Evolutionary conservation across 1,139 yeast genomes (phyloP), one percentile per base, ranked within the genome.

Genomic region (Sugiyamaella neomexicana): DNA sequence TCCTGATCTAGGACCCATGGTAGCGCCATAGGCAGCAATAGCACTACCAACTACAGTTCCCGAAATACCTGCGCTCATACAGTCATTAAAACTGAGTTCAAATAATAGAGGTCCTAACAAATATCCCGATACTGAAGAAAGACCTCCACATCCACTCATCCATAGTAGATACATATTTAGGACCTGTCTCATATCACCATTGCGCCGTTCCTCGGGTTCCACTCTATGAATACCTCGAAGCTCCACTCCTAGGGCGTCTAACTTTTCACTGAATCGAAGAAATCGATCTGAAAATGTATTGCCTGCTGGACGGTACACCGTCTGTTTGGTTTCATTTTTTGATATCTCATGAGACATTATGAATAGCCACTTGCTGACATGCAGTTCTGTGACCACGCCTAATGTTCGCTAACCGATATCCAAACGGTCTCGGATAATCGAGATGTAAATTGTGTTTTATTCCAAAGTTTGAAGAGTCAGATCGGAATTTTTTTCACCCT

Each of bases 1-100:
- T 0, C 96, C 96, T 0, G 95, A 86, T 56, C 88, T 77, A 1
- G 96, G 95, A 1, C 96, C 96, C 90, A 88, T 83, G 9, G 82
- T 78, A 2, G 95, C 78, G 65, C 91, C 87, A 66, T 86, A 88
- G 0, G 90, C 93, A 1, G 96, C 95, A 20, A 87, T 74, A 10
- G 79, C 70, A 65, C 93, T 84, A 0, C 96, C 96, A 5, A 86
- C 61, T 27, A 81, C 68, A 56, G 80, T 79, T 0, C 89, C 89
- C 3, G 82, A 64, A 20, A 85, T 60, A 2, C 95, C 93, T 8
- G 82, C 73, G 2, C 81, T 69, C 58, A 86, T 65, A 0, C 88
- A 74, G 62, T 86, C 84, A 55, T 72, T 78, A 61, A 86, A 82
- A 3, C 89, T 86, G 16, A 89, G 72, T 1, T 79, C 86, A 65